Conservation (phyloP, 1,284 basidiomycete species). For the Mycena citricolor region DNA sequence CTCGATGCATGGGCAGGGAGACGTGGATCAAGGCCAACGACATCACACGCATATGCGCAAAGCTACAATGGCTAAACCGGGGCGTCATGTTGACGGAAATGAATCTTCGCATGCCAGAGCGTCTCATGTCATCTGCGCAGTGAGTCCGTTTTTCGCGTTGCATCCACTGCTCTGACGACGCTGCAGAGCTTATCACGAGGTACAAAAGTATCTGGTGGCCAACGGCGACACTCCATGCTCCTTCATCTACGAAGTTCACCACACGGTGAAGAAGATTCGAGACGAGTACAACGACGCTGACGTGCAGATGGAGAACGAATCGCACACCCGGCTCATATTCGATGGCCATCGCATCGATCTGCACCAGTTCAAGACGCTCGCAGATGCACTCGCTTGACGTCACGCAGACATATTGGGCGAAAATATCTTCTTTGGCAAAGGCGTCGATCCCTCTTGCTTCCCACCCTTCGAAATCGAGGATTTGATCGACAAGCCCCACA, state of each 20-base stretch:
- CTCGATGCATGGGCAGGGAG: not conserved
- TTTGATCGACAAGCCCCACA: not conserved
- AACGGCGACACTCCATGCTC: constrained; percentile 4
- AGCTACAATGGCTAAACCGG: constrained; percentile 2
- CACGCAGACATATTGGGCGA: not conserved
- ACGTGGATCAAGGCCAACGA: not conserved
- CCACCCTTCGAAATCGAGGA: not conserved
- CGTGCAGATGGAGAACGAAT: not conserved
- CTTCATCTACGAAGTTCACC: not conserved
- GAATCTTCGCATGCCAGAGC: not conserved
- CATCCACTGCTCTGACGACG: not conserved
- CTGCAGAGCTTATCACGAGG: not conserved
- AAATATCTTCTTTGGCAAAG: constrained; percentile 2
- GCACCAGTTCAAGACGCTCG: not conserved
- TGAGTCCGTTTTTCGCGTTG: not conserved
- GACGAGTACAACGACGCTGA: constrained; percentile 1
- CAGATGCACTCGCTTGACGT: not conserved
- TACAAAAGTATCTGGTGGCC: not conserved
- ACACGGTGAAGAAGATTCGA: constrained; percentile 2
- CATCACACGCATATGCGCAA: constrained; percentile 1
- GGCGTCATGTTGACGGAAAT: not conserved
- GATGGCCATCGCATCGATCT: not conserved
- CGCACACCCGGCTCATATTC: not conserved
- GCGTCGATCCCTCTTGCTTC: not conserved
- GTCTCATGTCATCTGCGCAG: not conserved